These are phyloP conservation scores for Lotmaria passim DNA, from an alignment of 208 protist species.

Conservation along the genomic window DNA sequence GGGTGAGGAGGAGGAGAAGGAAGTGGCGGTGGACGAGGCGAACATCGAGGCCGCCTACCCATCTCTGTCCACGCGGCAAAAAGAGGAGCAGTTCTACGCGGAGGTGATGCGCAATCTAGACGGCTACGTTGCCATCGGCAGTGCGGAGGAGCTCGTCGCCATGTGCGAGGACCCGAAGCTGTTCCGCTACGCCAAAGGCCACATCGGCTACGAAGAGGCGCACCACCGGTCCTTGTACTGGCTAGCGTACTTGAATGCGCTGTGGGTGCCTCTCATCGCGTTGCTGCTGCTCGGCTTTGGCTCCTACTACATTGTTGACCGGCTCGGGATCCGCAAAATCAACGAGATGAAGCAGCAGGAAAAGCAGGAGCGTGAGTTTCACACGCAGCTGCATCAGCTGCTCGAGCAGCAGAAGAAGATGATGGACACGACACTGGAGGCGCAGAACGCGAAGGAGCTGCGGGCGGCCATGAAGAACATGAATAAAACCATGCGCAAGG, in stretches of 20 bases:
- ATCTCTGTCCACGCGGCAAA: slow-evolving; percentile 27
- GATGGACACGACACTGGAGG: background rate
- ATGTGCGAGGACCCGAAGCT: slow-evolving; percentile 57
- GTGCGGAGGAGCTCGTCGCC: slow-evolving; percentile 48
- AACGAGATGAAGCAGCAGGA: slow-evolving; percentile 14
- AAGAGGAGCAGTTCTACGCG: slow-evolving; percentile 49
- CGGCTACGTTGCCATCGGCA: slow-evolving; percentile 44
- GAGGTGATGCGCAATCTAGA: slow-evolving; percentile 57
- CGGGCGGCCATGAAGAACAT: slow-evolving; percentile 1
- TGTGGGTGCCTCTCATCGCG: slow-evolving; percentile 48
- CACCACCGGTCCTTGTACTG: slow-evolving; percentile 32
- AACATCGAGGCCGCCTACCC: slow-evolving; percentile 36
- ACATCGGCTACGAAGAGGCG: slow-evolving; percentile 72
- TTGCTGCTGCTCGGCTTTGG: slow-evolving; percentile 35
- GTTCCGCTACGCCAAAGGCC: slow-evolving; percentile 45
- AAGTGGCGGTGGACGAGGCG: background rate
- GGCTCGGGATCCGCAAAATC: slow-evolving; percentile 20
- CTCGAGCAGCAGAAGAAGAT: slow-evolving; percentile 18
- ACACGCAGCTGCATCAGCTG: slow-evolving; percentile 12
- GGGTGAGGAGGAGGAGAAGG: background rate
- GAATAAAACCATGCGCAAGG: slow-evolving; percentile 21
- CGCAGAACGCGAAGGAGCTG: background rate
- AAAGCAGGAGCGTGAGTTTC: slow-evolving; percentile 7
- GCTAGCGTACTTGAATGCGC: slow-evolving; percentile 26
- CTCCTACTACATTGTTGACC: slow-evolving; percentile 20